These are phyloP conservation scores for Aspergillus nidulans DNA, from an alignment of 495 filamentous ascomycete species.

Conservation along the genomic window DNA sequence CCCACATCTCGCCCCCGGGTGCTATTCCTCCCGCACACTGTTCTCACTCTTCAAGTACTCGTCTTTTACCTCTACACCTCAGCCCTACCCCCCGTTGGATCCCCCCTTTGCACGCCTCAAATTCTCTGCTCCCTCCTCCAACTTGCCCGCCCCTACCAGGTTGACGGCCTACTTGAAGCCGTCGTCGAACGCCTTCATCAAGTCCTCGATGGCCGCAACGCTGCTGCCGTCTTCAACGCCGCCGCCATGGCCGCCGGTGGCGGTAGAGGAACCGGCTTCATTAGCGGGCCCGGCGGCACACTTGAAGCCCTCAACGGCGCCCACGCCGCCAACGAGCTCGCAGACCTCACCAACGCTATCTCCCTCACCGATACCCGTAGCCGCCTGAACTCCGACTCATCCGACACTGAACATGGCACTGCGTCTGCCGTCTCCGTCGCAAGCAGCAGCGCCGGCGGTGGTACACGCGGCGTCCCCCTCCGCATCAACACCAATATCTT, in stretches of 20 bases:
- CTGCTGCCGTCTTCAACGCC: conserved; percentile 95
- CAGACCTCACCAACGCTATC: conserved; percentile 17
- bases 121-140: conserved; percentile 94
- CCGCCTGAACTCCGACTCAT: conserved; percentile 39
- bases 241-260: conserved; percentile 97
- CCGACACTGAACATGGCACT: conserved; percentile 42
- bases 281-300: conserved; percentile 39
- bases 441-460: conserved; percentile 34
- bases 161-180: conserved; percentile 88
- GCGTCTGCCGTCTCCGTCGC: conserved; percentile 29
- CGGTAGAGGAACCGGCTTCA: conserved; percentile 62
- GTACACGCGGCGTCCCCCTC: conserved; percentile 36
- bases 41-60: conserved; percentile 78
- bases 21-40: conserved; percentile 89
- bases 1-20: conserved; percentile 75
- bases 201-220: conserved; percentile 85
- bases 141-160: conserved; percentile 84
- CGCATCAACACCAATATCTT: conserved; percentile 43
- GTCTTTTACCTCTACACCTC: conserved; percentile 93
- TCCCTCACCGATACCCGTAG: conserved; percentile 31
- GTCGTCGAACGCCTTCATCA: conserved; percentile 88
- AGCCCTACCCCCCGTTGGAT: conserved; percentile 67
- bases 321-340: conserved; percentile 23
- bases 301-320: conserved; percentile 41
- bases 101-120: conserved; percentile 85